These are phyloP conservation scores for Arthrobotrys sphaeroides DNA, from an alignment of 2,329 filamentous ascomycete genomes.

Conservation along the genomic window DNA sequence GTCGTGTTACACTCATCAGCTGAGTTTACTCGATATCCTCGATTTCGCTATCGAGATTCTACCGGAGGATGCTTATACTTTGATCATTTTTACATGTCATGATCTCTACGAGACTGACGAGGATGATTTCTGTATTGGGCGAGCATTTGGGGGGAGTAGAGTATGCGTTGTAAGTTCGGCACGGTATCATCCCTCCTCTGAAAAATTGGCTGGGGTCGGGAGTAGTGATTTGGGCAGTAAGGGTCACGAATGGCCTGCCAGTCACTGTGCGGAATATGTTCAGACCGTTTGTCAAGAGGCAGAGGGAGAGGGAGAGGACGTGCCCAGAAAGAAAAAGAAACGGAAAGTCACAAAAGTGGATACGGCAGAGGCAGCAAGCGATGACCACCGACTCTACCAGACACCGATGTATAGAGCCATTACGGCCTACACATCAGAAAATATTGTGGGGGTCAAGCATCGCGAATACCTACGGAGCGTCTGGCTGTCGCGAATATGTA, in stretches of 20 bases:
- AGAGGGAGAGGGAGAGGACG: conserved; percentile 11
- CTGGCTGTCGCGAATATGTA: conserved; percentile 69
- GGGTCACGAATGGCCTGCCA: conserved; percentile 42
- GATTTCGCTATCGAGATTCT: conserved; percentile 68
- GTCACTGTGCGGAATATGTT: conserved; percentile 28
- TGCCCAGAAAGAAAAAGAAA: conserved; percentile 58
- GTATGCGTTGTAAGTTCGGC: conserved; percentile 72
- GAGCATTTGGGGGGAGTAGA: conserved; percentile 72
- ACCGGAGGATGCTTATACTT: conserved; percentile 69
- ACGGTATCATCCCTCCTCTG: conserved; percentile 69
- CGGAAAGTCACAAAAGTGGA: conserved; percentile 37
- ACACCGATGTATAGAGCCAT: conserved; percentile 39
- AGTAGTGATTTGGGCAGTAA: conserved; percentile 56
- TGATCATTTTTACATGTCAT: conserved; percentile 69
- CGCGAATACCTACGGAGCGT: conserved; percentile 60
- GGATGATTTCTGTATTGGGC: conserved; percentile 73
- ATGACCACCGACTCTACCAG: conserved; percentile 24
- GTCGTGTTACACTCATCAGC: conserved; percentile 61
- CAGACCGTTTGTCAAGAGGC: conserved; percentile 5
- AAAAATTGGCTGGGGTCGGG: conserved; percentile 60
- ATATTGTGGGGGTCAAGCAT: not conserved
- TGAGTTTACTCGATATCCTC: conserved; percentile 71
- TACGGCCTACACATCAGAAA: conserved; percentile 55
- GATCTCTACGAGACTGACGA: conserved; percentile 74
- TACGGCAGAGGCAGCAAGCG: not conserved